These are phyloP conservation scores for Phyllosticta citribraziliensis DNA, from an alignment of 2,329 filamentous ascomycete genomes.

Conservation along the genomic window DNA sequence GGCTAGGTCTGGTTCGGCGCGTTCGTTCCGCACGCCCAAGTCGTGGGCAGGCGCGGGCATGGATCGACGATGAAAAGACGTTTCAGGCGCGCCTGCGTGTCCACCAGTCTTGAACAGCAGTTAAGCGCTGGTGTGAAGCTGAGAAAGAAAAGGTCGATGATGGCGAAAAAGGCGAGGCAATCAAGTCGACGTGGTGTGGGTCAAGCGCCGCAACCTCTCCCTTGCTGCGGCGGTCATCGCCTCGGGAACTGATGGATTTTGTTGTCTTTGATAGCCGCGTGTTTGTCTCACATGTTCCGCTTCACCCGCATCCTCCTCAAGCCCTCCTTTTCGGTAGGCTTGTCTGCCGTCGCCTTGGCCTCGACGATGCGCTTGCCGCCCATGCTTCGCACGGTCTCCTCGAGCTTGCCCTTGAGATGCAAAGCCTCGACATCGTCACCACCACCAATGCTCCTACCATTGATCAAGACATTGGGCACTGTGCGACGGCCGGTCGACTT, in stretches of 20 bases:
- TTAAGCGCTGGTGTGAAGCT: neutral
- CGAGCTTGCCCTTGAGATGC: constrained; percentile 51
- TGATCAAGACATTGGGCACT: constrained; percentile 85
- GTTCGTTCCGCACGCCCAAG: too few species aligned
- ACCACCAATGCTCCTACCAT: constrained; percentile 81
- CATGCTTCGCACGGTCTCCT: constrained; percentile 61
- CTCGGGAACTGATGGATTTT: neutral
- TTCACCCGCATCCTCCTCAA: neutral
- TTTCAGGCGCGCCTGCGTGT: too few species aligned
- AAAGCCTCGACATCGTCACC: constrained; percentile 75
- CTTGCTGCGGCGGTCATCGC: neutral
- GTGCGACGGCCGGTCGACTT: constrained; percentile 71
- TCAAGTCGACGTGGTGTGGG: neutral
- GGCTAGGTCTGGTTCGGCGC: too few species aligned
- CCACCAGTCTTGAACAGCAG: neutral
- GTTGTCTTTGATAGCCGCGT: neutral
- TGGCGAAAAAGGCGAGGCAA: neutral
- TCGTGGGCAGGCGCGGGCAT: too few species aligned
- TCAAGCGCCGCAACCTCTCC: neutral
- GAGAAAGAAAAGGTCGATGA: neutral
- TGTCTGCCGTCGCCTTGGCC: constrained; percentile 11
- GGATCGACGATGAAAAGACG: too few species aligned
- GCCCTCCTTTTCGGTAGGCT: neutral
- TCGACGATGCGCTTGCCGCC: constrained; percentile 56
- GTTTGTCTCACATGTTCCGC: neutral